Evolutionary conservation across 2,329 filamentous ascomycete genomes (phyloP), one percentile per base, ranked within the genome.

Genomic region (Graphilbum sp.): DNA sequence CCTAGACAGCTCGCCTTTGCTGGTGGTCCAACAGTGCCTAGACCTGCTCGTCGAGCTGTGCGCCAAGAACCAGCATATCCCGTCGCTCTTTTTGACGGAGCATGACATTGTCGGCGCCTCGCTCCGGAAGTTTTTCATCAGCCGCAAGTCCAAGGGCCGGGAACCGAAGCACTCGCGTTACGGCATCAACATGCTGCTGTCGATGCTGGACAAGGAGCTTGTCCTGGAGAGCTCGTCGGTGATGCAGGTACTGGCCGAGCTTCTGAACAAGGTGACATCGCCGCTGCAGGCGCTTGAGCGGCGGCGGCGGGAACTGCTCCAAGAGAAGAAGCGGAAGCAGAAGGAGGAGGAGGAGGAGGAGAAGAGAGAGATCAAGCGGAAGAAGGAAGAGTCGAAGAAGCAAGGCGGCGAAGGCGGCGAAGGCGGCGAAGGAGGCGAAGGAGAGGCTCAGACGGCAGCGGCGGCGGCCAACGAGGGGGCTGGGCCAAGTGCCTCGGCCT

Each of bases 181-280:
- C 54, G 86, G 92, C 10, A 72, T 98, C 54, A 98, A 98, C 54
- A 86, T 87, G 13, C 63, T 98, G 23, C 67, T 98, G 34, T 79
- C 76, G 43, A 68, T 98, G 5, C 69, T 98, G 18, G 90, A 96
- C 53, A 81, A 90, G n/a, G 83, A 86, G 46, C 66, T 96, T 43
- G 87, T 98, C 46, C 93, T 94, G 61, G 90, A 98, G 59, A 98
- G 86, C 58, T 87, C 88, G n/a, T 70, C 78, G 7, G 88, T 94
- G 40, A 96, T 98, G 87, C 88, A 94, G 49, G 79, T 86, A 45
- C 69, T 98, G 20, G 90, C 90, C 2, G 77, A 79, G 45, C 64
- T 98, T 23, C 69, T 98, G 20, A 88, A 85, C 54, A 79, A 81
- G 46, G 85, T 96, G 40, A 98, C 90, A 0, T 69, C 80, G 40